A percentile compares a stretch with the other conserved stretches of the same genome.
Evolutionary conservation across 2,329 filamentous ascomycete genomes (phyloP).

Genomic region (Neofusicoccum cordaticola): DNA sequence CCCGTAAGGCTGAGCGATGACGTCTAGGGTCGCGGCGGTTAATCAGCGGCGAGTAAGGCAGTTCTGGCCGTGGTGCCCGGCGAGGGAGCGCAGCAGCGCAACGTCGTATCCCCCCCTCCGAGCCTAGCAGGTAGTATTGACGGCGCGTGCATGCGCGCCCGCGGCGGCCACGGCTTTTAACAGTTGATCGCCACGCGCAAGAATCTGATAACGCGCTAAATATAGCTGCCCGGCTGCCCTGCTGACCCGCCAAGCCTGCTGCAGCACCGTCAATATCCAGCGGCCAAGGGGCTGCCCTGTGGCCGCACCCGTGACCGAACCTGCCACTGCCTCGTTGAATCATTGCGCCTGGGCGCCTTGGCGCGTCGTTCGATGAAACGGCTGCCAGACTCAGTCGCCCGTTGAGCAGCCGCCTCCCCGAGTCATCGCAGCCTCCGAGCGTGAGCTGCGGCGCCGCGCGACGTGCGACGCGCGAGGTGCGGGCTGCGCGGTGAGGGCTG

Average conservation of each 20-base stretch:
- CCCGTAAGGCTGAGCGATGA: conserved; percentile 14
- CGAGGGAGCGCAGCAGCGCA: conserved; percentile 6
- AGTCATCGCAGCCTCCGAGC: background rate
- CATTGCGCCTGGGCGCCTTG: conserved; percentile 6
- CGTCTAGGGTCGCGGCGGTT: background rate
- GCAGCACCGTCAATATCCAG: conserved; percentile 4
- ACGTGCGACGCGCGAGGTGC: background rate
- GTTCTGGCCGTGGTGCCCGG: background rate
- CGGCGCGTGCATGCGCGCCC: conserved; percentile 13
- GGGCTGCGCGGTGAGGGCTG: no score
- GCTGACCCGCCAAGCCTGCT: conserved; percentile 11
- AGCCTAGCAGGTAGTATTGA: conserved; percentile 15
- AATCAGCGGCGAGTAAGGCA: background rate
- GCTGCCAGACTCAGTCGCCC: conserved; percentile 10
- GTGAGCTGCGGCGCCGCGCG: background rate
- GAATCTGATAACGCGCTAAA: conserved; percentile 13
- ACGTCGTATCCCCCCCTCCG: conserved; percentile 10
- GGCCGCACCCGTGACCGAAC: conserved; percentile 1
- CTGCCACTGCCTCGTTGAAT: background rate
- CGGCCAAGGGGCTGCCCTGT: conserved; percentile 5
- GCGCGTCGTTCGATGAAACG: conserved; percentile 12
- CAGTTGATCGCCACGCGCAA: conserved; percentile 14
- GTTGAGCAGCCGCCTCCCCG: conserved; percentile 4
- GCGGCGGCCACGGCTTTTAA: conserved; percentile 10
- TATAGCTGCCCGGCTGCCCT: background rate